Evolutionary conservation across 1,139 yeast genomes (phyloP).

Genomic region (Protomyces lactucae-debilis): DNA sequence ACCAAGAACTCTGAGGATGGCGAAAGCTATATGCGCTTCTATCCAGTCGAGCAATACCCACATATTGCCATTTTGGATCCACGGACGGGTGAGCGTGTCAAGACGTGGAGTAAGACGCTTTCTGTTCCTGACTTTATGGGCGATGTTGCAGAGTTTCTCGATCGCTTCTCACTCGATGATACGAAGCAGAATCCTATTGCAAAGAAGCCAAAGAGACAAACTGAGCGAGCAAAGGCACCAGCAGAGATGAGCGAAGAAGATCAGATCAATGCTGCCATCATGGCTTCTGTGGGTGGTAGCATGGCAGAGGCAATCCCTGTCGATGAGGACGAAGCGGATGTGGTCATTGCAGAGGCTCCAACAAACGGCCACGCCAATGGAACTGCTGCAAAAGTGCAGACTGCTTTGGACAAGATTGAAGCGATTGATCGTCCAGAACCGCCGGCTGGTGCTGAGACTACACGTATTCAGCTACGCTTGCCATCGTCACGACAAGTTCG

Average conservation of each 20-base stretch:
- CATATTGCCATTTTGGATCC: slow-evolving; percentile 93
- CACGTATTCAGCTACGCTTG: slow-evolving; percentile 80
- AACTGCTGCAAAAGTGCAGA: slow-evolving; percentile 34
- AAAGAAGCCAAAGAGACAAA: slow-evolving; percentile 35
- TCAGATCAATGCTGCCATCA: slow-evolving; percentile 72
- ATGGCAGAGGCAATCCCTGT: slow-evolving; percentile 38
- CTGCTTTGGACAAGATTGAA: slow-evolving; percentile 38
- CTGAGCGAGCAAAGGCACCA: slow-evolving; percentile 31
- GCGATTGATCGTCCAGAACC: slow-evolving; percentile 61
- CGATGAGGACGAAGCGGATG: slow-evolving; percentile 29
- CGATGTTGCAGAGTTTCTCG: slow-evolving; percentile 45
- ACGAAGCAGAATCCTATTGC: slow-evolving; percentile 61
- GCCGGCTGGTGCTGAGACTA: slow-evolving; percentile 51
- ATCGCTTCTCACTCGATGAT: slow-evolving; percentile 61
- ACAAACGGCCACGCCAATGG: slow-evolving; percentile 25
- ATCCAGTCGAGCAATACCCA: slow-evolving; percentile 67
- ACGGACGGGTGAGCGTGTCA: slow-evolving; percentile 83
- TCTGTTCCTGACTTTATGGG: slow-evolving; percentile 30
- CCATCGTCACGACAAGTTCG: slow-evolving; percentile 76
- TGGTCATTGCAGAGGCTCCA: slow-evolving; percentile 23
- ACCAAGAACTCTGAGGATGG: slow-evolving; percentile 75
- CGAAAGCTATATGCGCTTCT: slow-evolving; percentile 61
- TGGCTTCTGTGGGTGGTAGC: slow-evolving; percentile 53
- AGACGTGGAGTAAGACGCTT: slow-evolving; percentile 56
- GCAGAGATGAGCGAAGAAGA: slow-evolving; percentile 67